phyloP scores from a whole-genome alignment of 2,329 filamentous ascomycete genomes.

The Furcasterigmium furcatum region DNA sequence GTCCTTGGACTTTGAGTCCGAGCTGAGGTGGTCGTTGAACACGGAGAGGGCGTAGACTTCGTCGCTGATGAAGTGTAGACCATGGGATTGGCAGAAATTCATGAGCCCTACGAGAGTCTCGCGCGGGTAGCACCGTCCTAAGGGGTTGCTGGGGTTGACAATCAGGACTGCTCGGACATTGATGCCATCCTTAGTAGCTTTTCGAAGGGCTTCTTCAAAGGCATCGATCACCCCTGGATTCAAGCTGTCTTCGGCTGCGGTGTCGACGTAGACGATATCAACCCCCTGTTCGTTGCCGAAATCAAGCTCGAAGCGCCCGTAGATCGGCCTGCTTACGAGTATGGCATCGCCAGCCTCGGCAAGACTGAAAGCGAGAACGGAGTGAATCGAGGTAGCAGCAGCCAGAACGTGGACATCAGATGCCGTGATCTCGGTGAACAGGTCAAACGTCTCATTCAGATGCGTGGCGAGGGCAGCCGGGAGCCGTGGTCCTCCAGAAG shows the following conservation, averaged over 20 bases:
- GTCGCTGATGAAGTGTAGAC: constrained; percentile 53
- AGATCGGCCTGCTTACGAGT: constrained; percentile 36
- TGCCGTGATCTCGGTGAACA: constrained; percentile 17
- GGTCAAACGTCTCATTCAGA: constrained; percentile 32
- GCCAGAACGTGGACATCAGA: constrained; percentile 28
- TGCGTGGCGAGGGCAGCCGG: constrained; percentile 27
- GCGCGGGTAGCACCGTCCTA: constrained; percentile 43
- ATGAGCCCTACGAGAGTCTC: constrained; percentile 39
- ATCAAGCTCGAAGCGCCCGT: constrained; percentile 47
- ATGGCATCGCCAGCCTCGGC: constrained; percentile 33
- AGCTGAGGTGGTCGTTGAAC: constrained; percentile 26
- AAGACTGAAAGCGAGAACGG: constrained; percentile 33
- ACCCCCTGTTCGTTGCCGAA: constrained; percentile 34
- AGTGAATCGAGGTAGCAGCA: constrained; percentile 34
- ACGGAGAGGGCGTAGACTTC: constrained; percentile 55
- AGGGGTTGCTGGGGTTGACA: constrained; percentile 50
- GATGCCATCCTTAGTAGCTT: constrained; percentile 28
- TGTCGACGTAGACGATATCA: constrained; percentile 40
- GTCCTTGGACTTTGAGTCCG: constrained; percentile 18
- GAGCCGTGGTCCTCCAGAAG: constrained; percentile 29
- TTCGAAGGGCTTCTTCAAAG: constrained; percentile 39
- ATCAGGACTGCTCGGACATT: constrained; percentile 44
- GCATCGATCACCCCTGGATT: constrained; percentile 36
- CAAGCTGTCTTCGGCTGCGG: constrained; percentile 38
- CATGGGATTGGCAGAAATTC: constrained; percentile 44